Conservation (phyloP, 2,329 filamentous ascomycete genomes). For the Phoma sp. region DNA sequence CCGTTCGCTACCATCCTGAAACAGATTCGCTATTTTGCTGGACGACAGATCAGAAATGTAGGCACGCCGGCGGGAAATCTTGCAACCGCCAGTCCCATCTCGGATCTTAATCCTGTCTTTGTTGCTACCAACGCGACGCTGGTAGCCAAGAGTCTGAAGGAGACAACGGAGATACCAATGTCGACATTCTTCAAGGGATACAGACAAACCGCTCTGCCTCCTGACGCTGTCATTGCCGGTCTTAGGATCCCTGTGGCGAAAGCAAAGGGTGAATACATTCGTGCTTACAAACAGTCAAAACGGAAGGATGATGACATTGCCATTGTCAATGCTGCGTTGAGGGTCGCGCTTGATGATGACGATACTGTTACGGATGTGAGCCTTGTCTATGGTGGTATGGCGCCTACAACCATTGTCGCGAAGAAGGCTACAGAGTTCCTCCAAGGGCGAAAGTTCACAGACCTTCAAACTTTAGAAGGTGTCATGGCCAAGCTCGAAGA, state of each 20-base stretch:
- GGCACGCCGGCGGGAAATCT: conserved; percentile 95
- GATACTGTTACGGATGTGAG: conserved; percentile 77
- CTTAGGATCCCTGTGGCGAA: conserved; percentile 83
- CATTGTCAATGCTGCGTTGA: conserved; percentile 88
- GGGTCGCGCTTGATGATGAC: conserved; percentile 73
- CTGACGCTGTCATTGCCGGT: conserved; percentile 83
- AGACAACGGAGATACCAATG: conserved; percentile 89
- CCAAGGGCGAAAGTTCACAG: conserved; percentile 78
- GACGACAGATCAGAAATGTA: conserved; percentile 95
- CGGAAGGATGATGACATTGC: conserved; percentile 98
- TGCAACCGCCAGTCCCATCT: conserved; percentile 93
- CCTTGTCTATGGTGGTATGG: conserved; percentile 95
- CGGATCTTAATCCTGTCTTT: conserved; percentile 92
- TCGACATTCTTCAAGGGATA: conserved; percentile 92
- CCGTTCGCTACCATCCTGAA: conserved; percentile 92
- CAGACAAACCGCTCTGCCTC: conserved; percentile 78
- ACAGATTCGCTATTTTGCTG: conserved; percentile 93
- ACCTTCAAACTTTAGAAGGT: conserved; percentile 84
- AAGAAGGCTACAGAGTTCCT: conserved; percentile 79
- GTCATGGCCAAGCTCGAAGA: conserved; percentile 87
- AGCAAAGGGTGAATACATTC: conserved; percentile 80
- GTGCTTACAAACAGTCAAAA: conserved; percentile 95
- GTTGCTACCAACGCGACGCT: conserved; percentile 85
- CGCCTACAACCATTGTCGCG: conserved; percentile 86
- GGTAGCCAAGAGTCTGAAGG: conserved; percentile 76